These are phyloP conservation scores for Ceratobasidium sp. DNA, from an alignment of 1,284 basidiomycete species.

Conservation along the genomic window DNA sequence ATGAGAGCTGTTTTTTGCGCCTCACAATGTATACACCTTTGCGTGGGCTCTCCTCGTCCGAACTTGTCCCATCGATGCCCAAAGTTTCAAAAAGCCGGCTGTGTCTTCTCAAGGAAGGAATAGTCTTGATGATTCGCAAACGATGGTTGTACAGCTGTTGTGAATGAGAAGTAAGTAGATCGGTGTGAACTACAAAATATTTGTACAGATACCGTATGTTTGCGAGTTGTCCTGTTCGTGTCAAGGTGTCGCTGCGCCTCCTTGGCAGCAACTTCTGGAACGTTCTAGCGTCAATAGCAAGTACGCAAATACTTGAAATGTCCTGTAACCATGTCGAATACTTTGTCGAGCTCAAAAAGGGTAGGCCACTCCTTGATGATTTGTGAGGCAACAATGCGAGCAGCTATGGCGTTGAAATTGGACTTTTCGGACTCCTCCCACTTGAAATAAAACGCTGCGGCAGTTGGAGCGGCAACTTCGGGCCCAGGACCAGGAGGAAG, in stretches of 20 bases:
- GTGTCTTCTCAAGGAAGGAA: background rate
- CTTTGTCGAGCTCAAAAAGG: background rate
- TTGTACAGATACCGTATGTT: background rate
- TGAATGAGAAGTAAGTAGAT: background rate
- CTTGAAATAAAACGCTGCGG: background rate
- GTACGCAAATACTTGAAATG: background rate
- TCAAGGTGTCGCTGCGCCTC: background rate
- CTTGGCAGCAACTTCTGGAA: background rate
- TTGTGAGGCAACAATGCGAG: background rate
- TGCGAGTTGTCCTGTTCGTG: background rate
- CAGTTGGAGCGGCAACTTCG: too few relatives aligned
- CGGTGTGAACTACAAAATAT: background rate
- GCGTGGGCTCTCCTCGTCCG: background rate
- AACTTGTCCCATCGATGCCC: background rate
- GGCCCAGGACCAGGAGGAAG: too few relatives aligned
- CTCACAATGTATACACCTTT: background rate
- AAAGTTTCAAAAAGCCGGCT: background rate
- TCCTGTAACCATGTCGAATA: background rate
- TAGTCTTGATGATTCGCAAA: background rate
- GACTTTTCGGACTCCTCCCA: constrained; percentile 11
- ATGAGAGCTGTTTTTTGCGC: background rate
- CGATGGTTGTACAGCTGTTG: background rate
- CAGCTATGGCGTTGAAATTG: background rate
- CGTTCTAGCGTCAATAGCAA: background rate
- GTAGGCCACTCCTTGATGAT: background rate